A percentile compares a stretch with the other conserved stretches of the same genome.
These are phyloP conservation scores for Pezicula neosporulosa DNA, from an alignment of 2,329 filamentous ascomycete genomes.

Conservation along the genomic window DNA sequence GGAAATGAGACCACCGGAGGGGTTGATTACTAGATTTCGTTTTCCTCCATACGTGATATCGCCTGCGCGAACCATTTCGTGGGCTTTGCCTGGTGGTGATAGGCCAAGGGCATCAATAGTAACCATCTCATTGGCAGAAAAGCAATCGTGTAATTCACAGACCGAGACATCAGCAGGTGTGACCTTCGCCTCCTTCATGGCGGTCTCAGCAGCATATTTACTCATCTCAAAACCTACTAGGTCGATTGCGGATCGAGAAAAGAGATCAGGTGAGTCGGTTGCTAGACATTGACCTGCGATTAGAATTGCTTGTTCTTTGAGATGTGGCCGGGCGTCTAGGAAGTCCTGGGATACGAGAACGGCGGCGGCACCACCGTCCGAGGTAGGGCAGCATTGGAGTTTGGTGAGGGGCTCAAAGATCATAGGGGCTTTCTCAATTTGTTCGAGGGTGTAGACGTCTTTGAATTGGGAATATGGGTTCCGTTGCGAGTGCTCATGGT, in stretches of 20 bases:
- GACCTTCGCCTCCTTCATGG: slow-evolving; percentile 71
- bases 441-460: slow-evolving; percentile 82
- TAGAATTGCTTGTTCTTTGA: slow-evolving; percentile 77
- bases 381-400: slow-evolving; percentile 97
- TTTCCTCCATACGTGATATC: slow-evolving; percentile 89
- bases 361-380: slow-evolving; percentile 85
- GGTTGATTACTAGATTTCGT: slow-evolving; percentile 74
- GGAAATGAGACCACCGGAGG: slow-evolving; percentile 89
- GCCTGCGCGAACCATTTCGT: slow-evolving; percentile 81
- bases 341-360: slow-evolving; percentile 87
- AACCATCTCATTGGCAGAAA: slow-evolving; percentile 92
- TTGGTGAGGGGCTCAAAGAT: slow-evolving; percentile 89
- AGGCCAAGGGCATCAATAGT: slow-evolving; percentile 84
- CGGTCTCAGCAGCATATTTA: slow-evolving; percentile 62
- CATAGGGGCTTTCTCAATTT: slow-evolving; percentile 72
- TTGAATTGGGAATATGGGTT: slow-evolving; percentile 99
- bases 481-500: slow-evolving; percentile 84
- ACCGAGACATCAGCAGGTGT: slow-evolving; percentile 71
- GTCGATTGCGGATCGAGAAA: slow-evolving; percentile 78
- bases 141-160: slow-evolving; percentile 95
- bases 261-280: slow-evolving; percentile 79
- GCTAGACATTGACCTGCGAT: slow-evolving; percentile 85
- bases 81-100: slow-evolving; percentile 75
- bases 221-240: slow-evolving; percentile 89
- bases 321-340: slow-evolving; percentile 78